Percentiles rank a stretch among this genome's conserved stretches.
phyloP scores from a whole-genome alignment of 495 filamentous ascomycete genomes.

The Podospora bellae-mahoneyi region DNA sequence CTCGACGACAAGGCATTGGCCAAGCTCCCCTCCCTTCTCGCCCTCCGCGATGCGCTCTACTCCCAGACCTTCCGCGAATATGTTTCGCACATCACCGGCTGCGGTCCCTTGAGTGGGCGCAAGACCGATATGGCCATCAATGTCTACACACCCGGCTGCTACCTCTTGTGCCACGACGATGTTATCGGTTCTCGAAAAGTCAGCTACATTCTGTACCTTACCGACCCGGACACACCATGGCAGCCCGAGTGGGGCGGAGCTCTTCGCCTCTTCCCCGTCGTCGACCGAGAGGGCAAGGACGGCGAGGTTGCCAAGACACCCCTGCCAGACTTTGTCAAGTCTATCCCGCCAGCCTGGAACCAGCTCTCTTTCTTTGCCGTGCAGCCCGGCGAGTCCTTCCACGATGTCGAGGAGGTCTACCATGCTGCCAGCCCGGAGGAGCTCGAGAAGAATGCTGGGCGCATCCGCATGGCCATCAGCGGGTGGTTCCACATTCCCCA shows the following conservation, averaged over 20 bases:
- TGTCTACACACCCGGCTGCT: conserved; percentile 93
- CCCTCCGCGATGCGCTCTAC: conserved; percentile 89
- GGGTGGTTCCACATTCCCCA: conserved; percentile 99
- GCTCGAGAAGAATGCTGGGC: conserved; percentile 59
- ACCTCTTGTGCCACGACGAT: conserved; percentile 95
- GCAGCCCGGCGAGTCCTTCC: conserved; percentile 94
- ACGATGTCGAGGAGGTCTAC: conserved; percentile 98
- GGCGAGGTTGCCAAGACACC: conserved; percentile 72
- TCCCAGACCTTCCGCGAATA: conserved; percentile 84
- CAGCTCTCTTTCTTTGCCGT: conserved; percentile 98
- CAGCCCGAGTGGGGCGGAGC: conserved; percentile 92
- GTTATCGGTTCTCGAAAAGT: conserved; percentile 92
- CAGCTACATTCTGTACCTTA: conserved; percentile 95
- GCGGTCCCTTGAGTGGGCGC: conserved; percentile 79
- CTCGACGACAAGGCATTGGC: conserved; percentile 77
- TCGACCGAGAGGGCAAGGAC: conserved; percentile 57
- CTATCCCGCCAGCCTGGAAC: conserved; percentile 92
- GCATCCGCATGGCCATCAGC: conserved; percentile 93
- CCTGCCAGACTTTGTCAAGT: conserved; percentile 65
- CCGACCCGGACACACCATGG: conserved; percentile 89
- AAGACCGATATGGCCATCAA: conserved; percentile 99
- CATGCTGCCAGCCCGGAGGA: conserved; percentile 51
- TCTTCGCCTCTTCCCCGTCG: conserved; percentile 80
- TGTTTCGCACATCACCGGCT: conserved; percentile 76
- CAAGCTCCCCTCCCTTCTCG: conserved; percentile 78